Conservation (phyloP, 202 grass and related monocot genomes). For the Panicum virgatum region DNA sequence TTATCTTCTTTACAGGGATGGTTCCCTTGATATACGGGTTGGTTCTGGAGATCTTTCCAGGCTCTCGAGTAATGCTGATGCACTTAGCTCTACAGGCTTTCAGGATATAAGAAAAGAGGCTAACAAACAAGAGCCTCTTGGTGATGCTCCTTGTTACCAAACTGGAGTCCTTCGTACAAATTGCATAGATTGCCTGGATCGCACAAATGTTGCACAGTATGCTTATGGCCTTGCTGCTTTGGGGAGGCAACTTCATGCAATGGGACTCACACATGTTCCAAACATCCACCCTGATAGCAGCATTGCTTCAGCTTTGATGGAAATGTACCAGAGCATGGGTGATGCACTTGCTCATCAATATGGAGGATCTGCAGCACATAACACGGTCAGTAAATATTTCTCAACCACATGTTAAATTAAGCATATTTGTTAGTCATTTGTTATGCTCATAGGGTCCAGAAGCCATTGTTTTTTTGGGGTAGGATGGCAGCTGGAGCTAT, state of each 20-base stretch:
- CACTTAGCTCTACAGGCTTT: slow-evolving; percentile 32
- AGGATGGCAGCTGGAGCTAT: not conserved
- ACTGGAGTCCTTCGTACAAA: slow-evolving; percentile 96
- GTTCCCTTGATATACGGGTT: slow-evolving; percentile 59
- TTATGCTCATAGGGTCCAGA: slow-evolving; percentile 1
- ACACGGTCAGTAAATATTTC: slow-evolving; percentile 57
- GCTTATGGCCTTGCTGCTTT: slow-evolving; percentile 89
- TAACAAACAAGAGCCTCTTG: slow-evolving; percentile 41
- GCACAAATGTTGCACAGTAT: slow-evolving; percentile 98
- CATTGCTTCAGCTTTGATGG: slow-evolving; percentile 90
- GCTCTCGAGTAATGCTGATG: slow-evolving; percentile 62
- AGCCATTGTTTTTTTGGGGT: not conserved
- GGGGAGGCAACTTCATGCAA: slow-evolving; percentile 83
- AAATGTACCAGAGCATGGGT: slow-evolving; percentile 98
- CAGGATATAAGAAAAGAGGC: slow-evolving; percentile 52
- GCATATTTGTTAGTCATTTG: not conserved
- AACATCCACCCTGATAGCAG: slow-evolving; percentile 87
- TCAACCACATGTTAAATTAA: slow-evolving; percentile 12
- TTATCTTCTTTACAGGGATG: slow-evolving; percentile 55
- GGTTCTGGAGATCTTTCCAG: slow-evolving; percentile 79
- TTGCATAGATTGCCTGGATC: slow-evolving; percentile 94
- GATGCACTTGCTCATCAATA: slow-evolving; percentile 97
- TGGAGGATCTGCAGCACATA: slow-evolving; percentile 95
- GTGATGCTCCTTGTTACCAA: slow-evolving; percentile 63
- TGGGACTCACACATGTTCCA: slow-evolving; percentile 73